A percentile compares a stretch with the other conserved stretches of the same genome.
phyloP scores from a whole-genome alignment of 306 rosid genomes.

The Corylus avellana region DNA sequence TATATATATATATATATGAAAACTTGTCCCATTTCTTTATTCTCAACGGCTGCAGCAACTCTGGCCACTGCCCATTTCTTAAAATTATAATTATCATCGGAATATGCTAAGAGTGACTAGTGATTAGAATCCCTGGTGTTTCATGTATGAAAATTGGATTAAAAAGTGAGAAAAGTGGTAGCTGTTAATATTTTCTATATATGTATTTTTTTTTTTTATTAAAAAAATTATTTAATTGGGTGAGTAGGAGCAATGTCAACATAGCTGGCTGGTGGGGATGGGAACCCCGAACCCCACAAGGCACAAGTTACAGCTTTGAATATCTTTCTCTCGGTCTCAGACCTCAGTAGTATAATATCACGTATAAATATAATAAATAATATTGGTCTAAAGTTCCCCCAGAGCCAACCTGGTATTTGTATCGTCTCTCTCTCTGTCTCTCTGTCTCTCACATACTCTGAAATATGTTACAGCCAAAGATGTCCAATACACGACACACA shows the following conservation, averaged over 20 bases:
- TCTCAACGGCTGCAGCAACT: neutral
- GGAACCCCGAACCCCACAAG: conserved; percentile 50
- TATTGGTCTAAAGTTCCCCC: neutral
- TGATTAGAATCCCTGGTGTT: conserved; percentile 38
- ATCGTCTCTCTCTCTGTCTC: neutral
- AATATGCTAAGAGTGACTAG: conserved; percentile 16
- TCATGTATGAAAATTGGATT: conserved; percentile 20
- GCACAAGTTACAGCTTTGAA: conserved; percentile 41
- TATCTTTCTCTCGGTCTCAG: conserved; percentile 31
- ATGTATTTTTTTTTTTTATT: neutral
- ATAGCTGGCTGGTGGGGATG: conserved; percentile 90
- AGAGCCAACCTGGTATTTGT: neutral
- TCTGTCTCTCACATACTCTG: conserved; percentile 16
- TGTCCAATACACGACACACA: conserved; percentile 61
- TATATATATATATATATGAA: neutral
- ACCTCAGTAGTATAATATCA: neutral
- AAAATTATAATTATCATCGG: conserved; percentile 28
- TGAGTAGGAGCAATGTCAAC: conserved; percentile 78
- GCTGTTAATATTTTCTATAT: conserved; percentile 29
- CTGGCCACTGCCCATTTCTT: neutral
- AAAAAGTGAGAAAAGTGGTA: conserved; percentile 14
- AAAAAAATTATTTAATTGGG: conserved; percentile 8
- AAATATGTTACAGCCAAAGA: conserved; percentile 57
- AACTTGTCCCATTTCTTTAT: neutral
- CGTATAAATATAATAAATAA: no score